Evolutionary conservation across 495 filamentous ascomycete genomes (phyloP), one percentile per base, ranked within the genome.

Genomic region (Echria macrotheca): DNA sequence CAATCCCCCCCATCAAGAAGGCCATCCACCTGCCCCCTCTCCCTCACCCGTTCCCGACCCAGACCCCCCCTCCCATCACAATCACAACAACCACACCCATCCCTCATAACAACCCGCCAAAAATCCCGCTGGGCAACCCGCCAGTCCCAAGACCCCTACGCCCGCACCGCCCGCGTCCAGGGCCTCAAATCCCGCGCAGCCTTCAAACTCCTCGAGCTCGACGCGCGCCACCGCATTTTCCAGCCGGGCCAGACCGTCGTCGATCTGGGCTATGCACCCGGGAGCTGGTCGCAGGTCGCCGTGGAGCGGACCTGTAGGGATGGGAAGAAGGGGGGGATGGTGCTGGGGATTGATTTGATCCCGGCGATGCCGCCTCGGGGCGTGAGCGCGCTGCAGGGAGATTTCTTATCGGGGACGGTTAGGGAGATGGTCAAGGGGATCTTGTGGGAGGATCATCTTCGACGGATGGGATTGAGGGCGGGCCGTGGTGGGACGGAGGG

Each of bases 261-360:
- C 26, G 93, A 98, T 65, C 70, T 95, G 54, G 93, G 93, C 21
- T 98, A 87, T 69, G 93, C 93, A 4, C 93, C 93, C 12, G 93
- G 94, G 0, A 84, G 81, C 17, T 98, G 93, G 93, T 95, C 89
- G 29, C 90, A 98, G 85, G 90, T 96, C n/a, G 94, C 93, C 5
- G 70, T 86, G 2, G 83, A 84, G 47, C 78, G 79, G 5, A 94
- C 87, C 2, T n/a, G n/a, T n/a, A n/a, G n/a, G n/a, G n/a, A n/a
- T n/a, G n/a, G n/a, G n/a, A 68, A 75, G 45, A 91, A 93, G 0
- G 64, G 75, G 35, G 91, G 93, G 0, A 78, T 84, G 18, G 81
- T 98, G 10, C 62, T 98, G 14, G 93, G 93, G 6, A 88, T 98
- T 56, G 93, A 98, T 60, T 78, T 97, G 19, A 88, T 97, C 38